phyloP scores from a whole-genome alignment of 108 stramenopile genomes.

The Craspedostauros australis region DNA sequence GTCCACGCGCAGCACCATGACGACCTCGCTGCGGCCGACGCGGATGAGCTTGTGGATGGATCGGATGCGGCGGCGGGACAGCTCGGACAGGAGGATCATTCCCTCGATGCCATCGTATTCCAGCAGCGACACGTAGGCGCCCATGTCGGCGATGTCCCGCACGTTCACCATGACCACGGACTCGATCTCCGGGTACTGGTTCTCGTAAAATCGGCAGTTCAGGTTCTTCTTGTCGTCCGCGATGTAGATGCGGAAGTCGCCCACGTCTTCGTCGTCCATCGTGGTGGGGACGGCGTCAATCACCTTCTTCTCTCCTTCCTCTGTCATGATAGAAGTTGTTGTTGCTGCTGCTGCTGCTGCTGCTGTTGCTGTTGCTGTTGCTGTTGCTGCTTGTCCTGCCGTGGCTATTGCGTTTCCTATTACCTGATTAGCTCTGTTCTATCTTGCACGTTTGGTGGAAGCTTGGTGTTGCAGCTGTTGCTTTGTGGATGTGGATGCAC shows the following conservation, averaged over 20 bases:
- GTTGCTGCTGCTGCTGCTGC: neutral
- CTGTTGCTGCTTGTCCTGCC: neutral
- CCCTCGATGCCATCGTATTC: slow-evolving; percentile 99
- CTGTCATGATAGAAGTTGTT: slow-evolving; percentile 21
- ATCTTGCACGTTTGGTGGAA: no score
- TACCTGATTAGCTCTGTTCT: neutral
- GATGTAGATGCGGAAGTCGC: slow-evolving; percentile 71
- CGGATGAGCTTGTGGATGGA: slow-evolving; percentile 99
- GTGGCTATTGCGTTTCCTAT: neutral
- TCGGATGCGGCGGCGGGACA: slow-evolving; percentile 96
- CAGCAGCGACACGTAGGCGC: slow-evolving; percentile 96
- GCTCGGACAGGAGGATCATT: slow-evolving; percentile 95
- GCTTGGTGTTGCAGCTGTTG: no score
- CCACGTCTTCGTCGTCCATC: slow-evolving; percentile 34
- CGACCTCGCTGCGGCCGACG: slow-evolving; percentile 97
- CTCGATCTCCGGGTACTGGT: slow-evolving; percentile 95
- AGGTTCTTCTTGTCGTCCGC: slow-evolving; percentile 83
- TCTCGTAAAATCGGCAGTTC: slow-evolving; percentile 96
- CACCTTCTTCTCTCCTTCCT: slow-evolving; percentile 19
- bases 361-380: neutral
- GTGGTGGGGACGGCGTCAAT: slow-evolving; percentile 26
- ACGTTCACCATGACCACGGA: slow-evolving; percentile 96
- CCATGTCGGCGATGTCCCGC: slow-evolving; percentile 98
- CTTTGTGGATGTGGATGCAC: no score
- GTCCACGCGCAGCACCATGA: slow-evolving; percentile 98